These are phyloP conservation scores for Xylariaceae sp. DNA, from an alignment of 2,329 filamentous ascomycete genomes.

Conservation along the genomic window DNA sequence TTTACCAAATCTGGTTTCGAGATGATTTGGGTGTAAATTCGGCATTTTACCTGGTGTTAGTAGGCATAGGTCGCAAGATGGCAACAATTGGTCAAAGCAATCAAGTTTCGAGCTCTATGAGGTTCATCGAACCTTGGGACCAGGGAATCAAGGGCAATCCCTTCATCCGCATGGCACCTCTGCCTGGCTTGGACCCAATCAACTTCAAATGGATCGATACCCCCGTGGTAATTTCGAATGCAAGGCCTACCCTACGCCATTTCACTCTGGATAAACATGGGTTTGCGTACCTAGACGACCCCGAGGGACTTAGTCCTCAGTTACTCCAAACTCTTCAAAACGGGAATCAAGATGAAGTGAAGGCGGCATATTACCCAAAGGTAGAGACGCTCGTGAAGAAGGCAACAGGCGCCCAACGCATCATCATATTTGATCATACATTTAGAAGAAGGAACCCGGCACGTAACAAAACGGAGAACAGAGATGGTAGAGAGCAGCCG, in stretches of 20 bases:
- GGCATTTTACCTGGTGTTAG: too few relatives aligned
- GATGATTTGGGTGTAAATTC: too few relatives aligned
- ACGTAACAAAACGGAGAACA: slow-evolving; percentile 4
- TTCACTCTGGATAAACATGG: slow-evolving; percentile 6
- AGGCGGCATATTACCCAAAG: slow-evolving; percentile 4
- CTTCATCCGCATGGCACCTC: neutral
- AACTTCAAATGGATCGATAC: slow-evolving; percentile 7
- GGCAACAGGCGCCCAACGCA: slow-evolving; percentile 5
- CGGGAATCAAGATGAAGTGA: neutral
- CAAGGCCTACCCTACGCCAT: neutral
- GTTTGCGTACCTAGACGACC: slow-evolving; percentile 4
- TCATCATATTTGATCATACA: slow-evolving; percentile 15
- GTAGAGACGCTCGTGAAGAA: slow-evolving; percentile 9
- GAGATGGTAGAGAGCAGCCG: slow-evolving; percentile 13
- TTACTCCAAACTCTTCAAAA: neutral
- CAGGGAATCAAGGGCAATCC: slow-evolving; percentile 2
- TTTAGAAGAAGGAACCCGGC: slow-evolving; percentile 5
- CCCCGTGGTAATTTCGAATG: neutral
- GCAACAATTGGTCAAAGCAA: too few relatives aligned
- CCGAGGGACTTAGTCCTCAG: neutral
- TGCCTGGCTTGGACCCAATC: slow-evolving; percentile 1
- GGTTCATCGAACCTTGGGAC: slow-evolving; percentile 9
- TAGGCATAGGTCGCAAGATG: too few relatives aligned
- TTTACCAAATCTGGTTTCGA: too few relatives aligned
- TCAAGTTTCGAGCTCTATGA: too few relatives aligned